Percentiles rank a stretch among this genome's conserved stretches.
Conservation (phyloP, 306 rosid species). For the Vigna mungo region DNA sequence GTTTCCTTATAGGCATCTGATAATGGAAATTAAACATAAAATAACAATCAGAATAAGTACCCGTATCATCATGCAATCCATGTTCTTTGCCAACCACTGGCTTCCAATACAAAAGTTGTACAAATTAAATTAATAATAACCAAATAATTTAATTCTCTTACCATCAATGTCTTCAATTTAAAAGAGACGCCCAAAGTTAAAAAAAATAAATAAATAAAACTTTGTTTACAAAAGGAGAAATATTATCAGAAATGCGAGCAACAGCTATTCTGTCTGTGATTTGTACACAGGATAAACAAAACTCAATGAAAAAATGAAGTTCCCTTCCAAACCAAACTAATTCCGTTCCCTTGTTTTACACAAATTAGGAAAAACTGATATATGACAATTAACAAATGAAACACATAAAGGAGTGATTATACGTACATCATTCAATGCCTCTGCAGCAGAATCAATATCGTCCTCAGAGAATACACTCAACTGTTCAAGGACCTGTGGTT, state of each 20-base stretch:
- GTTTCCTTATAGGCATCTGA: constrained; percentile 92
- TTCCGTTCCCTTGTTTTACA: background rate
- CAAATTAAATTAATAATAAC: background rate
- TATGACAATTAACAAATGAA: constrained; percentile 22
- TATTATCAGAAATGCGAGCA: constrained; percentile 11
- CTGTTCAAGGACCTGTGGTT: constrained; percentile 76
- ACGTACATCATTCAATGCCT: constrained; percentile 83
- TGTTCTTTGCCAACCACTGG: constrained; percentile 12
- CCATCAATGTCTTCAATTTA: constrained; percentile 1
- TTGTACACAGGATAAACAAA: constrained; percentile 3
- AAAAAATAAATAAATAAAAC: constrained; percentile 16
- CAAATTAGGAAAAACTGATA: constrained; percentile 2
- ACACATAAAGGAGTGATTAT: constrained; percentile 31
- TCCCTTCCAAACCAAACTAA: constrained; percentile 1
- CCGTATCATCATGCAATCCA: constrained; percentile 15
- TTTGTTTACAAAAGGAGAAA: constrained; percentile 5
- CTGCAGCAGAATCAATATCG: constrained; percentile 86
- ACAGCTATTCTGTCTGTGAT: constrained; percentile 28
- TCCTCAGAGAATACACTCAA: constrained; percentile 80
- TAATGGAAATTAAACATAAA: constrained; percentile 41
- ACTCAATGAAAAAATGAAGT: background rate
- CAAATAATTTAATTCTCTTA: constrained; percentile 24
- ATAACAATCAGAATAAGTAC: constrained; percentile 24
- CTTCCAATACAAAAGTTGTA: constrained; percentile 17
- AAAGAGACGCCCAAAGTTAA: constrained; percentile 12